Conservation (phyloP, 176 grass and related monocot genomes). For the Tillandsia fasciculata region DNA sequence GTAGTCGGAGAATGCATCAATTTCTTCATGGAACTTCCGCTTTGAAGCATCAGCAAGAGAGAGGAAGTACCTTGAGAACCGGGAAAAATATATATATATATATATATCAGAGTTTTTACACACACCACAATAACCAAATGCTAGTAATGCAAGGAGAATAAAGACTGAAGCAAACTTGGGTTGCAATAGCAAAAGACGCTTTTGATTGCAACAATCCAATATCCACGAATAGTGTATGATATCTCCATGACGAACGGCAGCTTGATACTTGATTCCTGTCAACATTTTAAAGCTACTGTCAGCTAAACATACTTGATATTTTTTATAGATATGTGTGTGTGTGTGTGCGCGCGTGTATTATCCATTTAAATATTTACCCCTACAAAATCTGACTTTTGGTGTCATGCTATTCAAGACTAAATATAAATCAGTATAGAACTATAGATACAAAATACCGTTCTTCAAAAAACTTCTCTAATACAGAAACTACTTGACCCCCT, state of each 20-base stretch:
- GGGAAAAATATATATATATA: no score
- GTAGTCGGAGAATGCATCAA: conserved; percentile 69
- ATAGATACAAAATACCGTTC: not conserved
- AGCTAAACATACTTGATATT: not conserved
- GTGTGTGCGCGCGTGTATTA: no score
- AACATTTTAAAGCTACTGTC: conserved; percentile 17
- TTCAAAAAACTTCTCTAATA: no score
- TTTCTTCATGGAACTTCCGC: conserved; percentile 63
- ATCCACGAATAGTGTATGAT: conserved; percentile 89
- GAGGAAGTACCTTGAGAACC: conserved; percentile 50
- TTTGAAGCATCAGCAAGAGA: conserved; percentile 66
- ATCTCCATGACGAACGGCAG: conserved; percentile 52
- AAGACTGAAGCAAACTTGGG: conserved; percentile 48
- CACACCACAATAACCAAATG: not conserved
- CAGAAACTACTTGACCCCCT: no score
- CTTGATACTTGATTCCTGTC: conserved; percentile 87
- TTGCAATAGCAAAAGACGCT: conserved; percentile 59
- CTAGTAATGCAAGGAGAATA: not conserved
- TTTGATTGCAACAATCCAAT: conserved; percentile 84
- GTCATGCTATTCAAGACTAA: no score
- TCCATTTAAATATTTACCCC: no score
- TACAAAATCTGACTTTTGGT: no score
- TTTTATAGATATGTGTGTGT: not conserved
- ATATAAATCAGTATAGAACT: not conserved
- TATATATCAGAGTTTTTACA: not conserved